A percentile compares a stretch with the other conserved stretches of the same genome.
Evolutionary conservation across 352 stramenopile species (phyloP).

Genomic region (Phytopythium ostracodes): DNA sequence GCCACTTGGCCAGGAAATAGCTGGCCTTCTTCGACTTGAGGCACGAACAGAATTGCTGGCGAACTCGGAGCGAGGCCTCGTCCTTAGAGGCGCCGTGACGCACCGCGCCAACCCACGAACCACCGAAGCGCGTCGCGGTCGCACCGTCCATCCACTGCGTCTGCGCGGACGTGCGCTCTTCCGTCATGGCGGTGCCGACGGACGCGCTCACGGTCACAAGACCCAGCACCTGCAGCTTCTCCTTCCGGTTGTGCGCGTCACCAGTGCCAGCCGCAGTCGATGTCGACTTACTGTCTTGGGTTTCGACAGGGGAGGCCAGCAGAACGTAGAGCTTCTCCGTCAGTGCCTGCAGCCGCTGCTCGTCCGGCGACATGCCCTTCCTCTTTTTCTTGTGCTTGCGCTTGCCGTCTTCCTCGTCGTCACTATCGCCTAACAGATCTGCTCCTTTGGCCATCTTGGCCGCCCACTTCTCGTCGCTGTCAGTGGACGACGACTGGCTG

Average conservation of each 20-base stretch:
- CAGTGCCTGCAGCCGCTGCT: conserved; percentile 69
- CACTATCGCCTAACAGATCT: conserved; percentile 34
- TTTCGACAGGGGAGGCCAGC: conserved; percentile 32
- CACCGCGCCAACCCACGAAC: conserved; percentile 57
- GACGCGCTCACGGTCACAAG: conserved; percentile 55
- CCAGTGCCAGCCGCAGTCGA: not conserved
- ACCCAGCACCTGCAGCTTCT: conserved; percentile 66
- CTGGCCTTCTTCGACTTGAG: conserved; percentile 11
- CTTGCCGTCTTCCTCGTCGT: conserved; percentile 29
- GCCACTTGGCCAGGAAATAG: conserved; percentile 43
- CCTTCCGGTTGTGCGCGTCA: conserved; percentile 35
- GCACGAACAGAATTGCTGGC: conserved; percentile 30
- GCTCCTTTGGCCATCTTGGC: conserved; percentile 50
- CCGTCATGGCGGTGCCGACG: conserved; percentile 42
- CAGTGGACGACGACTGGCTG: conserved; percentile 12
- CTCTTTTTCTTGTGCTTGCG: conserved; percentile 46
- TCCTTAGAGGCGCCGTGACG: conserved; percentile 80
- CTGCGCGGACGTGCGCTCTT: conserved; percentile 66
- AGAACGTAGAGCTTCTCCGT: conserved; percentile 67
- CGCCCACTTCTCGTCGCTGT: conserved; percentile 57
- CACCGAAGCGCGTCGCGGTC: conserved; percentile 34
- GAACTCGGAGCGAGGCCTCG: conserved; percentile 50
- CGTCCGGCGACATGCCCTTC: conserved; percentile 37
- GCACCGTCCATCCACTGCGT: conserved; percentile 84
- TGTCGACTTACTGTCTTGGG: no score